A percentile compares a stretch with the other conserved stretches of the same genome.
These are phyloP conservation scores for Coemansia sp. DNA, from an alignment of 192 early-diverging fungal species.

Conservation along the genomic window DNA sequence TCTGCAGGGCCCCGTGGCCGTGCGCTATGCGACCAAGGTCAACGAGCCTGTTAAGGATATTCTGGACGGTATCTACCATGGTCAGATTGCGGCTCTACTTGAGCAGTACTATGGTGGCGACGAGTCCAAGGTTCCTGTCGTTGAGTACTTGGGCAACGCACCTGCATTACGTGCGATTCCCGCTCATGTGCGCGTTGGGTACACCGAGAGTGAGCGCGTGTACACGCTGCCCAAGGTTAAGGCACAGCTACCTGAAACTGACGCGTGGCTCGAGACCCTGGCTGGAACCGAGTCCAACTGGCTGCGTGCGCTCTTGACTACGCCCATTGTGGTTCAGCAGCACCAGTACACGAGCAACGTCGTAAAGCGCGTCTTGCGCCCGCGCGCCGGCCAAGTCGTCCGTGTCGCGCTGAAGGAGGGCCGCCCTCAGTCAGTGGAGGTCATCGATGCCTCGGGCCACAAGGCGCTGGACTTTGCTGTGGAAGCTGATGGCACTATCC, in stretches of 20 bases:
- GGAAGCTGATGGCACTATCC: constrained; percentile 52
- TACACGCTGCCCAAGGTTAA: constrained; percentile 2
- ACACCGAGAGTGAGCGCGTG: not conserved
- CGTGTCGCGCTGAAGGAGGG: not conserved
- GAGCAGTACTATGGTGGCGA: constrained; percentile 68
- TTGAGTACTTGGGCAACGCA: constrained; percentile 65
- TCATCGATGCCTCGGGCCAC: not conserved
- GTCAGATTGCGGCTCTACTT: constrained; percentile 75
- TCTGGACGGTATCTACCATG: constrained; percentile 79
- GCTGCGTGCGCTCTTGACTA: constrained; percentile 79
- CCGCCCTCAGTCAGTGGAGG: not conserved
- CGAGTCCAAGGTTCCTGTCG: constrained; percentile 62
- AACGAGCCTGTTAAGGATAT: constrained; percentile 88
- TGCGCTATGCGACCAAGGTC: constrained; percentile 64
- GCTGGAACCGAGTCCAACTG: constrained; percentile 70
- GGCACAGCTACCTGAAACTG: constrained; percentile 7
- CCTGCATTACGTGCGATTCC: not conserved
- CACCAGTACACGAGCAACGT: constrained; percentile 62
- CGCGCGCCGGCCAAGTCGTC: constrained; percentile 57
- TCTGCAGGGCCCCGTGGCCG: constrained; percentile 88
- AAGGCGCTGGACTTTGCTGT: constrained; percentile 53
- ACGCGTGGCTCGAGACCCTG: constrained; percentile 67
- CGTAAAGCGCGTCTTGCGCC: constrained; percentile 60
- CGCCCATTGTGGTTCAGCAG: constrained; percentile 73
- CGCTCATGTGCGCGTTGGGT: not conserved